These are phyloP conservation scores for Metschnikowia drakensbergensis DNA, from an alignment of 805 yeast species.

Conservation along the genomic window DNA sequence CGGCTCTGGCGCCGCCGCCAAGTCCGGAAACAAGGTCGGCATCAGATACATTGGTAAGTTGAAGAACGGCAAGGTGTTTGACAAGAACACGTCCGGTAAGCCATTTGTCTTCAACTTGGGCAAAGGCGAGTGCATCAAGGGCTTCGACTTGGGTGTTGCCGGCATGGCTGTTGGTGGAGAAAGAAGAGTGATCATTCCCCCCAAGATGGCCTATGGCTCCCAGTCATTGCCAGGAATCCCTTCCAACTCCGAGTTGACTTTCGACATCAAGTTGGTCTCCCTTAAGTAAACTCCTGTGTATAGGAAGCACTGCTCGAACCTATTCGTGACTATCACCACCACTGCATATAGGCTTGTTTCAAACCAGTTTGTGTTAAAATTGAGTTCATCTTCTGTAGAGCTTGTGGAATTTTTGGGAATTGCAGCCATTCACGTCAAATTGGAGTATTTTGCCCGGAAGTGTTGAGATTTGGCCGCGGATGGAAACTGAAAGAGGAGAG, in stretches of 20 bases:
- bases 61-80: constrained; percentile 93
- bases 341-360: too few relatives aligned
- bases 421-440: too few relatives aligned
- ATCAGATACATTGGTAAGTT: constrained; percentile 97
- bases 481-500: too few relatives aligned
- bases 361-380: too few relatives aligned
- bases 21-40: constrained; percentile 86
- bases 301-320: not conserved
- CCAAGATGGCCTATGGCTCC: constrained; percentile 95
- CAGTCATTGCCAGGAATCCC: constrained; percentile 96
- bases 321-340: too few relatives aligned
- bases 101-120: constrained; percentile 91
- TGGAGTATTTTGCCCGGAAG: too few relatives aligned
- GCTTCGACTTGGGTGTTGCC: constrained; percentile 97
- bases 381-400: too few relatives aligned
- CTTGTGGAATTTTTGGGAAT: too few relatives aligned
- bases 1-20: constrained; percentile 87
- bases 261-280: constrained; percentile 90
- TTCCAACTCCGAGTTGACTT: constrained; percentile 92
- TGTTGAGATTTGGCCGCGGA: too few relatives aligned
- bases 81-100: constrained; percentile 95
- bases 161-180: constrained; percentile 99
- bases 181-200: constrained; percentile 94
- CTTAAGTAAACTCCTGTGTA: constrained; percentile 57
- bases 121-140: constrained; percentile 97